These are phyloP conservation scores for Diplodia corticola DNA, from an alignment of 2,329 filamentous ascomycete genomes.

Conservation along the genomic window DNA sequence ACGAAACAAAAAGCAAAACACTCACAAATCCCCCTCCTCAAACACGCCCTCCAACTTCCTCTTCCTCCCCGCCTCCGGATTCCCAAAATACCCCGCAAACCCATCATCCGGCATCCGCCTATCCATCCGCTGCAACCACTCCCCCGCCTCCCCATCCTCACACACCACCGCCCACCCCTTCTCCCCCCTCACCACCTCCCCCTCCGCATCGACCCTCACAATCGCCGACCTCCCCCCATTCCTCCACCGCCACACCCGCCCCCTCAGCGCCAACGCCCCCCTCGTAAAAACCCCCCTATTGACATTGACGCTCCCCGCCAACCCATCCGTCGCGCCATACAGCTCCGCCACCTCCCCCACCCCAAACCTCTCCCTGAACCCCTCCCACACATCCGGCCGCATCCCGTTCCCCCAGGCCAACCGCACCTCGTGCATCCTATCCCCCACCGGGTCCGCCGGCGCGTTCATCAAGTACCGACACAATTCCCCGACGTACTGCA, in stretches of 20 bases:
- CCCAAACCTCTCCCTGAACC: slow-evolving; percentile 64
- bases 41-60: slow-evolving; percentile 39
- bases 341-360: slow-evolving; percentile 68
- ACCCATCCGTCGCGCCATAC: slow-evolving; percentile 75
- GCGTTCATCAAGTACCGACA: slow-evolving; percentile 71
- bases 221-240: slow-evolving; percentile 33
- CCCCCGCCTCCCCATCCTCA: slow-evolving; percentile 37
- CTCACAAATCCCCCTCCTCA: slow-evolving; percentile 41
- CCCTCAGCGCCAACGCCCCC: slow-evolving; percentile 37
- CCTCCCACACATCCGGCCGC: slow-evolving; percentile 67
- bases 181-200: slow-evolving; percentile 37
- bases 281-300: slow-evolving; percentile 39
- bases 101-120: slow-evolving; percentile 29
- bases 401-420: slow-evolving; percentile 67
- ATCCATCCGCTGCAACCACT: slow-evolving; percentile 38
- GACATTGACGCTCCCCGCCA: slow-evolving; percentile 42
- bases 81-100: slow-evolving; percentile 37
- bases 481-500: slow-evolving; percentile 78
- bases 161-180: slow-evolving; percentile 39
- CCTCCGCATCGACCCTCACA: slow-evolving; percentile 37
- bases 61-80: slow-evolving; percentile 34
- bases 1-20: background rate
- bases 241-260: slow-evolving; percentile 37
- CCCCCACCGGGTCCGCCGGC: slow-evolving; percentile 58
- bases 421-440: slow-evolving; percentile 59